Base-by-base conservation (phyloP, 208 protist species). In the Wallacemonas rigidus region DNA sequence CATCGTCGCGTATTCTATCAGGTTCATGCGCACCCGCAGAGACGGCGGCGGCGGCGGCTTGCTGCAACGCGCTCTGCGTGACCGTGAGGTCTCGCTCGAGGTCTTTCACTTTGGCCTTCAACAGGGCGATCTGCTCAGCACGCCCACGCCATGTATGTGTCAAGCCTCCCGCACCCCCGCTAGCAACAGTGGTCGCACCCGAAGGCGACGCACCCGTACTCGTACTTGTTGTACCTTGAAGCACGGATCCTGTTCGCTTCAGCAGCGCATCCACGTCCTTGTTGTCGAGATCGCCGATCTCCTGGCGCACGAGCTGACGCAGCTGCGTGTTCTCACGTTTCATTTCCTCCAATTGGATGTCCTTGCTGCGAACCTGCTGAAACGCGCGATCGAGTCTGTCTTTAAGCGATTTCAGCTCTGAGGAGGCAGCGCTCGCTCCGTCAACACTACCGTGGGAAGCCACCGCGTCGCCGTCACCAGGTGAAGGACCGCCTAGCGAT, bases 51-150 rank as follows among this genome's bases (percentile, higher is more conserved):
- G 40, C 15, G 3, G 60, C 60, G 9, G 60, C 60, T 6, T 65
- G 43, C 40, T 65, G 60, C 3, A 65, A 45, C 43, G 60, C 60
- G 7, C 40, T n/a, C 36, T 65, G 60, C 12, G 60, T 65, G 3
- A 11, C 6, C 26, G 41, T 14, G 12, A 82, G 26, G 1, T 63
- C 60, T 2, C 87, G 80, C 60, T 92, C 79, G 36, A 83, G 41
- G 51, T 92, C 87, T 67, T 92, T 92, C 44, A 93, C 69, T 63
- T 84, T 86, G 38, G 80, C 71, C 74, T 85, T 83, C 45, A 95
- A 76, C 67, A 95, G 69, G 14, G 85, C 78, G 51, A 95, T 90
- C 56, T 91, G 84, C 76, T 90, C 83, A 2, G 87, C 90, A 14
- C 90, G 77, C 38, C 90, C 88, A 2, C 75, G 68, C 88, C 90